Evolutionary conservation across 768 basidiomycete genomes (phyloP), one percentile per base, ranked within the genome.

Genomic region (Dioszegia crocea): DNA sequence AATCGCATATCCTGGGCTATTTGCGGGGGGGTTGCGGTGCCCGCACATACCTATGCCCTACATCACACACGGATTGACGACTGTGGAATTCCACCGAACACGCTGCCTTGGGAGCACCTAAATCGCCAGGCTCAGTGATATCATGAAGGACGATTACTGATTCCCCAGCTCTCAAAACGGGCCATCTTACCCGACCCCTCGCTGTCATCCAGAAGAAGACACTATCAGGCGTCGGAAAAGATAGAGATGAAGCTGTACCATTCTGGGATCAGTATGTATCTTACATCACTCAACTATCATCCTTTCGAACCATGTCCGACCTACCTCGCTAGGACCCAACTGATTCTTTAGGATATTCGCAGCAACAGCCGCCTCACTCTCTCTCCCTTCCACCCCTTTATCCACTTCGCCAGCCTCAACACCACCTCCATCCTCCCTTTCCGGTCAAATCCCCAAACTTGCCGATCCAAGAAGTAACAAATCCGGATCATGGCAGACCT

Each of bases 261-360:
- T 97, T 97, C 83, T 97, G 92, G 92, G 92, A 97, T 75, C 91
- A 96, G 91, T 94, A 67, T 77, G 89, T 82, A 44, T 26, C 26
- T 31, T n/a, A n/a, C n/a, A n/a, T n/a, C n/a, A n/a, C 19, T 53
- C 23, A 3, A 30, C 48, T 21, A 30, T 51, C 29, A 24, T 21
- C n/a, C 19, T 51, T 5, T 9, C 30, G 9, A 33, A 4, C 17
- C 27, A 10, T n/a, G 17, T 17, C 19, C n/a, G n/a, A n/a, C n/a
- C n/a, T 33, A 47, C 0, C 27, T n/a, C 16, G n/a, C 17, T 16
- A 3, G 16, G 24, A 6, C 2, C 3, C 11, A 33, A 2, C 31
- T 47, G 26, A 49, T 31, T 40, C 12, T 33, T 2, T 64, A 91
- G 89, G 68, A 77, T 94, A 53, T 96, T 89, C 76, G 79, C 86